Evolutionary conservation across 1,139 yeast species (phyloP), one percentile per base, ranked within the genome.

Genomic region (Kodamaea fungicola): DNA sequence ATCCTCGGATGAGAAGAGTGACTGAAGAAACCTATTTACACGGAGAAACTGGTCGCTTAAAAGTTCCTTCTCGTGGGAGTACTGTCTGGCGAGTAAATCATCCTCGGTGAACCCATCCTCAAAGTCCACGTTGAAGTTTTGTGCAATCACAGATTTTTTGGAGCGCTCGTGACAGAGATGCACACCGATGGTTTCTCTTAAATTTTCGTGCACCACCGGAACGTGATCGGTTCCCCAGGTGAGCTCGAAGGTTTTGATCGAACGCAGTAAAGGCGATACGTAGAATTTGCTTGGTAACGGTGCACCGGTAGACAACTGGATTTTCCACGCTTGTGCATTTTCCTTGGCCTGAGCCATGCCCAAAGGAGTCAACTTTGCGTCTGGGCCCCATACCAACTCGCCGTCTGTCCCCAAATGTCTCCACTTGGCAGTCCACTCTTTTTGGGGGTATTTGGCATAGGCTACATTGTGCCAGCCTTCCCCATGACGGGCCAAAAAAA

Each of bases 381-480:
- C 88, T 0, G 88, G 87, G 0, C 81, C 87, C 84, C 84, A 80
- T 2, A 57, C 61, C 12, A 76, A 55, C 31, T 68, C 74, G 4
- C 80, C 86, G 49, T 77, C 81, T 2, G 79, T 76, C 5, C 71
- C 71, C 31, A 74, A 45, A 42, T 64, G 66, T 16, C 83, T 66
- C 83, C 84, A 83, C 44, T 79, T 71, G 1, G 53, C 56, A 48
- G 74, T 69, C 90, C 90, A 83, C 16, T 58, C 74, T 9, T 67
- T 59, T 28, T 67, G 57, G 9, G 88, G 83, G 52, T 80, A 81
- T 43, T 73, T 71, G 22, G 62, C 63, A 33, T 76, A 74, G 2
- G 82, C 86, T 16, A 72, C 62, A 47, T 85, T 85, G 52, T 84
- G 92, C 58, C 67, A 77, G 0, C 94, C 94, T 57, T 84, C 85